Percentiles rank a stretch among this genome's conserved stretches.
Evolutionary conservation across 2,329 filamentous ascomycete species (phyloP).

Genomic region (Nannizziopsis arthrosporioides): DNA sequence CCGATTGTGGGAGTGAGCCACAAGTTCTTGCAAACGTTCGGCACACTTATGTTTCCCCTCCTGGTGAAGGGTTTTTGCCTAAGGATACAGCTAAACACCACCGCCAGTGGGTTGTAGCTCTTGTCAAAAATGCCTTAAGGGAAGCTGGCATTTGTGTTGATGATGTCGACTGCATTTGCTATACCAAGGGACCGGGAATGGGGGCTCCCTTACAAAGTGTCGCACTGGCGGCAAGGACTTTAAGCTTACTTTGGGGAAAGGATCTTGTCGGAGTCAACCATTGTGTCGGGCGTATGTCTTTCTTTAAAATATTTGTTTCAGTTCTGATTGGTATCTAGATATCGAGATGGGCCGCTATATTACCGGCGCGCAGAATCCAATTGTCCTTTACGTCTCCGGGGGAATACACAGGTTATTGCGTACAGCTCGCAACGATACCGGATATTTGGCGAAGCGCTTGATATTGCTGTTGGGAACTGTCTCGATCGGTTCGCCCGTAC

Average conservation of each 20-base stretch:
- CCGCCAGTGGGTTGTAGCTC: constrained; percentile 65
- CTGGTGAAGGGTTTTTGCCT: constrained; percentile 86
- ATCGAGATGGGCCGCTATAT: constrained; percentile 97
- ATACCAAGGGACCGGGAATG: constrained; percentile 93
- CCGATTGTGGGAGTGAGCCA: constrained; percentile 42
- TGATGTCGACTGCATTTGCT: constrained; percentile 86
- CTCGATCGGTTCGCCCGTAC: constrained; percentile 91
- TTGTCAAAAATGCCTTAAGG: constrained; percentile 68
- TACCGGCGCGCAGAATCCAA: constrained; percentile 79
- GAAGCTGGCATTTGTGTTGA: constrained; percentile 50
- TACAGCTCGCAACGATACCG: constrained; percentile 90
- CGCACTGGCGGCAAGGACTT: constrained; percentile 70
- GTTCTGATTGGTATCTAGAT: constrained; percentile 37
- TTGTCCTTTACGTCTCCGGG: constrained; percentile 93
- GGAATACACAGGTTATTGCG: constrained; percentile 96
- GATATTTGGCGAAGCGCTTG: constrained; percentile 94
- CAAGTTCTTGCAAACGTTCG: constrained; percentile 83
- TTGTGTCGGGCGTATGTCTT: constrained; percentile 64
- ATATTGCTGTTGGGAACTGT: constrained; percentile 96
- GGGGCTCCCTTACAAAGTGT: constrained; percentile 81
- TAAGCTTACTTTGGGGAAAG: constrained; percentile 73
- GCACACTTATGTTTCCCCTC: constrained; percentile 84
- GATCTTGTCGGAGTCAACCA: constrained; percentile 94
- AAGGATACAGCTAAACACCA: constrained; percentile 95
- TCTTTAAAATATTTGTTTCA: not conserved